Base-by-base conservation (phyloP, 1,284 basidiomycete genomes). In the Cryptococcus sp. region DNA sequence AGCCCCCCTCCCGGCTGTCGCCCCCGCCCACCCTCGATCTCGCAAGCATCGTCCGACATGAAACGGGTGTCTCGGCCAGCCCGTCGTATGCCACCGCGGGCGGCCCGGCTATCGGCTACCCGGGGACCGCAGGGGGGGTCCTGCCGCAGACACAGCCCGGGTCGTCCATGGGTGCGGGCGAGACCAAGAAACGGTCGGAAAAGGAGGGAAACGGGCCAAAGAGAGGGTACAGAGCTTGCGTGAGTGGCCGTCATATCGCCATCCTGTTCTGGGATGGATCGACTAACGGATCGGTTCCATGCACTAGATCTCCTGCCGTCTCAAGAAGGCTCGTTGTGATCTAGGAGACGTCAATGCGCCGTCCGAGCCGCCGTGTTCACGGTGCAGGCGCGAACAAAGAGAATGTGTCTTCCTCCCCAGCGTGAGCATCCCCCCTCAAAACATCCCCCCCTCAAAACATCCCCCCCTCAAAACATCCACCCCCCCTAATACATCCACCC, bases 281-380 rank as follows among this genome's bases (percentile, higher is more conserved):
- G 8, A 43, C 12, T 6, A 23, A n/a, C n/a, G 13, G 21, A 20
- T 20, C 11, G 20, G 37, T 42, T 18, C 20, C 42, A 50, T 8
- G 18, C 18, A 18, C 18, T 37, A 73, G 71, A 70, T 75, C 3
- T 74, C 77, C 54, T 78, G 76, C 55, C 66, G 77, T 2, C 59
- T 76, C 46, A 65, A 78, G 12, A 80, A 80, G 57, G 77, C 78
- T 11, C 71, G 74, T 60, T 79, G 79, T 58, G 79, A 80, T 55
- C 66, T 80, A 9, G 79, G 79, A 23, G 76, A 79, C 54, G 75
- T 78, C 39, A 78, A 79, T 52, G 66, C 71, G 2, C 79, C 78
- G 0, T 72, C 70, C 9, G 72, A 78, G 46, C 77, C 78, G 4
- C 79, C 79, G 5, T 80, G 79, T 54, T 66, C 73, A 4, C 64